These are phyloP conservation scores for Cyclocybe cylindracea DNA, from an alignment of 768 basidiomycete species.

Conservation along the genomic window DNA sequence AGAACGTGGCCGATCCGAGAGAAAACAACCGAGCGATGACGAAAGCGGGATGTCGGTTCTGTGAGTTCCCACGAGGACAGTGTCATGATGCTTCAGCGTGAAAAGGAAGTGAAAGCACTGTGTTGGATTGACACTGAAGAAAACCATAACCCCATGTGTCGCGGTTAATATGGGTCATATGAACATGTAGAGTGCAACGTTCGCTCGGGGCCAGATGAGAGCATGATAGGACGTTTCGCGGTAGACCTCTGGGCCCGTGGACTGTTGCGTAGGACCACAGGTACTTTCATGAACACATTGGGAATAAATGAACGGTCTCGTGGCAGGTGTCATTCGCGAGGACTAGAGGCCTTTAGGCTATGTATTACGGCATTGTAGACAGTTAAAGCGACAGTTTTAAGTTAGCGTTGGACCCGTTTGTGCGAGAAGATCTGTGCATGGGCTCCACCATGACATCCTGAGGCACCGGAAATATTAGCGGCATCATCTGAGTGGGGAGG, in stretches of 20 bases:
- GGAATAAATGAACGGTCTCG: too few relatives aligned
- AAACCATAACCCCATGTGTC: constrained; percentile 15
- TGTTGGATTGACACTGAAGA: constrained; percentile 8
- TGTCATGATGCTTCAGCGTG: background rate
- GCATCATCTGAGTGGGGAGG: background rate
- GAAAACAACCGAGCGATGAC: too few relatives aligned
- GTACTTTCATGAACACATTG: background rate
- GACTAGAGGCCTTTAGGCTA: too few relatives aligned
- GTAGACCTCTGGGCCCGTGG: constrained; percentile 12
- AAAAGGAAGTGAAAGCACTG: constrained; percentile 10
- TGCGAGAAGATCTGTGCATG: too few relatives aligned
- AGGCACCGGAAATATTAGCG: constrained; percentile 11
- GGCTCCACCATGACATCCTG: constrained; percentile 11
- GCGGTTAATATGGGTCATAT: constrained; percentile 15
- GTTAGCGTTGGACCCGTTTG: too few relatives aligned
- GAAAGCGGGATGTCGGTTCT: too few relatives aligned
- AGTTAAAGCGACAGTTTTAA: too few relatives aligned
- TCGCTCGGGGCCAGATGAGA: constrained; percentile 19
- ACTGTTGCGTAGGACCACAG: constrained; percentile 1
- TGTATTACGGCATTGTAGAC: too few relatives aligned
- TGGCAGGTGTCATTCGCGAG: too few relatives aligned
- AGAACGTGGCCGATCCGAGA: too few relatives aligned
- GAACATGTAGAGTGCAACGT: constrained; percentile 14
- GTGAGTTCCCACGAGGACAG: background rate
- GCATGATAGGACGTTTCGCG: constrained; percentile 19